Evolutionary conservation across 2,329 filamentous ascomycete species (phyloP).

Genomic region (Xylaria sp.): DNA sequence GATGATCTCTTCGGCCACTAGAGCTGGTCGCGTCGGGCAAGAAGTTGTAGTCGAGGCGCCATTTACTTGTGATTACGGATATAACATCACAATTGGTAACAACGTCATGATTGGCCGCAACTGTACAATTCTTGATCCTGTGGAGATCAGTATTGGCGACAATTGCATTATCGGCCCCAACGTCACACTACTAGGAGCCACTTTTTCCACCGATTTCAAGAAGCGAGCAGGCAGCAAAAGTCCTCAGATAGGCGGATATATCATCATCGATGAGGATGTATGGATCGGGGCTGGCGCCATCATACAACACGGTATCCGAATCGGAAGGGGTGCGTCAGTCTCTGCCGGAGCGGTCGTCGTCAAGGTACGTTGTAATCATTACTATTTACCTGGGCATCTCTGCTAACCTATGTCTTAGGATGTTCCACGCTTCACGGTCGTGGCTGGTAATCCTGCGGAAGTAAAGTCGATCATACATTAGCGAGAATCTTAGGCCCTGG

Average conservation of each 20-base stretch:
- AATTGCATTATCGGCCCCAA: conserved; percentile 82
- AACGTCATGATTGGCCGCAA: conserved; percentile 85
- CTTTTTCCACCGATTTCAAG: conserved; percentile 77
- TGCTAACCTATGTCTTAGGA: conserved; percentile 55
- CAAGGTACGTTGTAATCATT: conserved; percentile 62
- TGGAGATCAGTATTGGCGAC: conserved; percentile 82
- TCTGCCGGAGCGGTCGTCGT: conserved; percentile 89
- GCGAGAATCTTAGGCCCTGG: conserved; percentile 15
- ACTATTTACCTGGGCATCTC: background rate
- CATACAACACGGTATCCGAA: conserved; percentile 81
- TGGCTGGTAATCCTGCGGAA: conserved; percentile 75
- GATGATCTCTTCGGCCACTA: conserved; percentile 62
- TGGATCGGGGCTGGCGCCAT: conserved; percentile 83
- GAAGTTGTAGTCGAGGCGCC: conserved; percentile 85
- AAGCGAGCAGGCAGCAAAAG: conserved; percentile 79
- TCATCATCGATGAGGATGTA: conserved; percentile 86
- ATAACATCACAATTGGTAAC: conserved; percentile 89
- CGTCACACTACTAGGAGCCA: conserved; percentile 85
- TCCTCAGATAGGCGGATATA: conserved; percentile 74
- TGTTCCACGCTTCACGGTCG: conserved; percentile 75
- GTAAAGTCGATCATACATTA: conserved; percentile 56
- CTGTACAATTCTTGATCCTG: conserved; percentile 89
- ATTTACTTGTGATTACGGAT: conserved; percentile 94
- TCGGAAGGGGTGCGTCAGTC: conserved; percentile 82
- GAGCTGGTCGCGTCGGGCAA: conserved; percentile 74